Base-by-base conservation (phyloP, 805 yeast species). In the Kockiozyma suomiensis region DNA sequence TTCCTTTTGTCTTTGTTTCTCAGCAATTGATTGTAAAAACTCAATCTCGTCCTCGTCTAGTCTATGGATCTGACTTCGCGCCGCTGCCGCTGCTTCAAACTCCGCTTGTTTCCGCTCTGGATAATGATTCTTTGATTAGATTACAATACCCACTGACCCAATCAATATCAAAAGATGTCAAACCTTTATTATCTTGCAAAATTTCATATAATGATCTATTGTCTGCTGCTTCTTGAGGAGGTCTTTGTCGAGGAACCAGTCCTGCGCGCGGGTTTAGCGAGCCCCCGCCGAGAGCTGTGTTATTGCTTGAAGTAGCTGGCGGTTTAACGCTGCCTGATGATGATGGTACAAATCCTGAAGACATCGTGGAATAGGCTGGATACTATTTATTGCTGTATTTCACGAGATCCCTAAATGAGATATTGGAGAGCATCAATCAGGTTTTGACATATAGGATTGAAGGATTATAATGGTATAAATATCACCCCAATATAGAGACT, bases 131-230 rank as follows among this genome's bases (percentile, higher is more conserved):
- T 21, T 15, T 32, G 6, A 37, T 28, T 19, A 23, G 23, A 4
- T 6, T 19, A 13, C 23, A 28, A 26, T 40, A 21, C 15, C 21
- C 25, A 40, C 19, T n/a, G n/a, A n/a, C n/a, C n/a, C n/a, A n/a
- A n/a, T n/a, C n/a, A n/a, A n/a, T n/a, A n/a, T n/a, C n/a, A n/a
- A n/a, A n/a, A n/a, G n/a, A n/a, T n/a, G n/a, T n/a, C n/a, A n/a
- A 10, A 62, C 66, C 65, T 54, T 62, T 62, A 37, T 62, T 62
- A 7, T 50, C 65, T 46, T 62, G 61, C 32, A 62, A 41, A 30
- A 62, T 30, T 8, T 62, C 66, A 48, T 55, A 62, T 6, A 62
- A 54, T 13, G 66, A 62, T 26, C 59, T 54, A 37, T 59, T 21
- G 8, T 58, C 60, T 4, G 33, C 15, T 7, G 35, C 43, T 35